Base-by-base conservation (phyloP, 805 yeast genomes). In the Nakazawaea wyomingensis region DNA sequence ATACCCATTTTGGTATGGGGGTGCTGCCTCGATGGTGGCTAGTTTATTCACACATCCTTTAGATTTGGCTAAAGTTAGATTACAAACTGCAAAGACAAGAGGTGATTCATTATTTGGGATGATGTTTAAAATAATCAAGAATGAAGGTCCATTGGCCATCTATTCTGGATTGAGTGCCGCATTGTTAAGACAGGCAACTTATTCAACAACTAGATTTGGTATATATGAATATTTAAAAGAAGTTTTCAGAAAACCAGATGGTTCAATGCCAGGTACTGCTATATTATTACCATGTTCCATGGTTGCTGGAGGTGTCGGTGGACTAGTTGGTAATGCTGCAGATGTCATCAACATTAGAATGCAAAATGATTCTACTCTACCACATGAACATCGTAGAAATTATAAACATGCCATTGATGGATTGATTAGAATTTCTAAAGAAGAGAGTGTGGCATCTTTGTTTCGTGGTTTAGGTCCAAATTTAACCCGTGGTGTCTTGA, bases 321-420 rank as follows among this genome's bases (percentile, higher is more conserved):
- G 95, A 8, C 62, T 86, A 18, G 83, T 85, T 2, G 96, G 96
- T 18, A 87, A 87, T 56, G 95, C 96, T 3, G 79, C 93, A 1
- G 96, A 87, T 57, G 83, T 87, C 11, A 88, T 85, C 30, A 87
- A 87, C 53, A 85, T 87, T 49, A 75, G 96, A 63, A 87, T 87
- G 96, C 96, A 87, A 60, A 87, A 87, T 59, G 96, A 87, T 56
- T 77, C 83, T 5, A 66, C 89, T 0, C 66, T 85, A 46, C 85
- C 89, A 4, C 44, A 62, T 4, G 80, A 69, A 2, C 71, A 79
- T 50, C 73, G 89, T 57, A 73, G 96, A 59, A 78, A 83, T 56
- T 87, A 88, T 59, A 69, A 71, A 39, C 80, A 88, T 60, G 95
- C 93, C 0, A 53, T 87, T 30, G 90, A 87, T 57, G 96, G 96